Evolutionary conservation across 2,329 filamentous ascomycete genomes (phyloP).

Genomic region (Botrytis galanthina): DNA sequence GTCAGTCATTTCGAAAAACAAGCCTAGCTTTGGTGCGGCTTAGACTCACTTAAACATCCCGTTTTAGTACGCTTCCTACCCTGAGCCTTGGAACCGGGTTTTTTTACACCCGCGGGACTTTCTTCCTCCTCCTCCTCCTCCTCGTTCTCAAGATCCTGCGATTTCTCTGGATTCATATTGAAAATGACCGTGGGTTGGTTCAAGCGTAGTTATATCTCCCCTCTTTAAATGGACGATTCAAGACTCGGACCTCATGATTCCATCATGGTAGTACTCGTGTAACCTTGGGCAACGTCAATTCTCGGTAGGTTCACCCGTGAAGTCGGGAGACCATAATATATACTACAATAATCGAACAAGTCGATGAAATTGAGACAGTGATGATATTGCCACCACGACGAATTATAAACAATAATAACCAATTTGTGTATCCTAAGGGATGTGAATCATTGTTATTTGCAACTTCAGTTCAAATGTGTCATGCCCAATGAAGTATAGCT

Average conservation of each 20-base stretch:
- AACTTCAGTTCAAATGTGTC: background rate
- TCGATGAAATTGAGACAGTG: background rate
- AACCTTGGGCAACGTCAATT: constrained; percentile 8
- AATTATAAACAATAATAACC: background rate
- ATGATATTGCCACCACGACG: background rate
- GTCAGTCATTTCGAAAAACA: background rate
- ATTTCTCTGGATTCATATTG: background rate
- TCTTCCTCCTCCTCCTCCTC: constrained; percentile 9
- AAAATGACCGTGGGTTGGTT: background rate
- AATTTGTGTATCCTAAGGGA: background rate
- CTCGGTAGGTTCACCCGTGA: background rate
- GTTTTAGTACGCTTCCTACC: constrained; percentile 71
- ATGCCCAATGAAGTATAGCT: background rate
- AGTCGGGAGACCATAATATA: background rate
- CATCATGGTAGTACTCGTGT: constrained; percentile 7
- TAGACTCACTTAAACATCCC: constrained; percentile 75
- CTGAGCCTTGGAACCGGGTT: constrained; percentile 33
- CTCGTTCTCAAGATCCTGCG: constrained; percentile 1
- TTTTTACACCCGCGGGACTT: constrained; percentile 22
- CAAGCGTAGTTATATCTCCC: background rate
- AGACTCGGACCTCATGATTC: constrained; percentile 13
- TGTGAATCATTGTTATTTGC: background rate
- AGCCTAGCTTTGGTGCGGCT: too few relatives aligned
- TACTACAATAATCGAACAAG: background rate
- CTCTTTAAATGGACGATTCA: background rate